Conservation (phyloP, 257 asterid species). For the Mitragyna speciosa region DNA sequence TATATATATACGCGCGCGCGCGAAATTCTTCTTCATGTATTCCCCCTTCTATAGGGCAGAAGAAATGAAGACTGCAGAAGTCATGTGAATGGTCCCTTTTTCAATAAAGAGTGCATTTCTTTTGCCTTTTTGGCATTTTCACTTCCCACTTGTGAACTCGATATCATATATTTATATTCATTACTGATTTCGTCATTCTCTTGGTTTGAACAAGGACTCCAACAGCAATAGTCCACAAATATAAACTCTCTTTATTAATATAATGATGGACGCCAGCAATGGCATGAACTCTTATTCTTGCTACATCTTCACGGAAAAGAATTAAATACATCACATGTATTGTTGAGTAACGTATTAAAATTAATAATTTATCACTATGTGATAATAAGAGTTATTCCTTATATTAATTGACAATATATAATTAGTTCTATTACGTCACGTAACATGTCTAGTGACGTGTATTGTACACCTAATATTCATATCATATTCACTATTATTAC, state of each 20-base stretch:
- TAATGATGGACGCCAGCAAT: not conserved
- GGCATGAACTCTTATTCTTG: not conserved
- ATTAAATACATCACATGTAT: too few species aligned
- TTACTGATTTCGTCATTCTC: not conserved
- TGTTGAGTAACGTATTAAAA: too few species aligned
- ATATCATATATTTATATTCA: not conserved
- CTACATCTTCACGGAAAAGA: too few species aligned
- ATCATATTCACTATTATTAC: too few species aligned
- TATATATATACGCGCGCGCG: too few species aligned
- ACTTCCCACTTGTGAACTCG: conserved; percentile 19
- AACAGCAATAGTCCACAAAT: not conserved
- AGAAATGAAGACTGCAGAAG: conserved; percentile 12
- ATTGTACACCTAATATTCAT: too few species aligned
- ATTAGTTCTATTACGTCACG: too few species aligned
- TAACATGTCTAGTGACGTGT: too few species aligned
- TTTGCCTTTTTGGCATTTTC: not conserved
- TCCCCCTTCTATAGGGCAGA: conserved; percentile 19
- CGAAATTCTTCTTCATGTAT: not conserved
- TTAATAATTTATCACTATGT: too few species aligned
- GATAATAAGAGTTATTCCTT: too few species aligned
- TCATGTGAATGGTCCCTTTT: conserved; percentile 35
- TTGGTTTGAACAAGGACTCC: not conserved
- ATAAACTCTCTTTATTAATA: not conserved
- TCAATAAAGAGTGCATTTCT: conserved; percentile 18
- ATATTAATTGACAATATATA: too few species aligned